Evolutionary conservation across 352 stramenopile species (phyloP).

Genomic region (Hyaloperonospora brassicae): DNA sequence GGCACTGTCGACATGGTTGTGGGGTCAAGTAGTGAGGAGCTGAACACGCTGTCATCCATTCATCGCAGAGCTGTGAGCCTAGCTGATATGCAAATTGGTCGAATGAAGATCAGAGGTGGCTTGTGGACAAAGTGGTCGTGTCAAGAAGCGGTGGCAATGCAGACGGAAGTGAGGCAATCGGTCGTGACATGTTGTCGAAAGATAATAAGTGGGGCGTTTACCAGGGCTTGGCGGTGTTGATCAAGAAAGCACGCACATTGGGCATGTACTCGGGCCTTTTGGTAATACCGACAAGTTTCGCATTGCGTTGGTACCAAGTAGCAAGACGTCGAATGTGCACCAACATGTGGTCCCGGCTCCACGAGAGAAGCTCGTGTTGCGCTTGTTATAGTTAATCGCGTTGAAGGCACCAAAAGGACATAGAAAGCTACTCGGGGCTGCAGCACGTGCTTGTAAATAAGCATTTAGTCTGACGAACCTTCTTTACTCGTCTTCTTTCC

Average conservation of each 20-base stretch:
- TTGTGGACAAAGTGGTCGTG: constrained; percentile 50
- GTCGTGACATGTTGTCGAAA: constrained; percentile 71
- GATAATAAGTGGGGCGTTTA: constrained; percentile 68
- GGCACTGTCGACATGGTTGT: constrained; percentile 40
- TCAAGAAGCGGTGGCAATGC: constrained; percentile 8
- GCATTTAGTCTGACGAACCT: constrained; percentile 1
- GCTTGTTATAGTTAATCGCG: constrained; percentile 46
- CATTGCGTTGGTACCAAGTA: constrained; percentile 22
- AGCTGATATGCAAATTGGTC: constrained; percentile 36
- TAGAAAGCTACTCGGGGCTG: constrained; percentile 2
- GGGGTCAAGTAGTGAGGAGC: constrained; percentile 12
- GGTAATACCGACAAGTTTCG: constrained; percentile 78
- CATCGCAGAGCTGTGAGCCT: constrained; percentile 19
- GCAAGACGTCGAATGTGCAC: background rate
- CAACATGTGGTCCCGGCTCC: constrained; percentile 7
- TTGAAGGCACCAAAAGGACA: constrained; percentile 35
- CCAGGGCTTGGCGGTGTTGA: constrained; percentile 38
- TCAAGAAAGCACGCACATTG: constrained; percentile 27
- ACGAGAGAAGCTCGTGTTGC: constrained; percentile 46
- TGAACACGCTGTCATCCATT: constrained; percentile 1
- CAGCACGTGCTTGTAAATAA: background rate
- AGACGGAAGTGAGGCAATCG: constrained; percentile 33
- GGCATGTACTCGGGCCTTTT: constrained; percentile 64
- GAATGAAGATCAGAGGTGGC: constrained; percentile 51
- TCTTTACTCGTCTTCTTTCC: constrained; percentile 30